Evolutionary conservation across 768 basidiomycete genomes (phyloP), one percentile per base, ranked within the genome.

Genomic region (Naematelia aurantialba): DNA sequence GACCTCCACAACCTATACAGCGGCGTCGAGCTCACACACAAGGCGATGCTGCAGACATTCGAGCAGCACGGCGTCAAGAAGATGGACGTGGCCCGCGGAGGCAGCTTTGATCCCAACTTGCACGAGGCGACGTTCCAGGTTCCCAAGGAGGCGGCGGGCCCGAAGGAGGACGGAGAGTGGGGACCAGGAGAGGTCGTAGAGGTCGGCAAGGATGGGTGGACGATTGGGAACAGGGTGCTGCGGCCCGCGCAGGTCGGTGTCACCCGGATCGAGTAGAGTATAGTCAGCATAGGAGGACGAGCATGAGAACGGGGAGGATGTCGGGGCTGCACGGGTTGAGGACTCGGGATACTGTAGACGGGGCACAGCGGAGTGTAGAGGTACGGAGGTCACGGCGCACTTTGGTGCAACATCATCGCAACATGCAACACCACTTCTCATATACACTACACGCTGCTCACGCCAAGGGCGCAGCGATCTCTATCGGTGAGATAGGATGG

Each of bases 181-280:
- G 67, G 59, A 5, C 85, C 91, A 0, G 94, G 94, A 13, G 87
- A 88, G 1, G 87, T 98, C 30, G 82, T 96, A 47, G 89, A 94
- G 74, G 89, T 88, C 74, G 88, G 89, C 76, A 92, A 94, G 81
- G 81, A 81, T 56, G 93, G 92, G 2, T 98, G 90, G 80, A 90
- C 82, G 79, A 91, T 99, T 80, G 96, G 94, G 80, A 89, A 91
- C 66, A 84, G 96, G 61, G 84, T 93, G 57, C 78, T 99, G 75
- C 84, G 96, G 57, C 91, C 96, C 2, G 92, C 96, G 21, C 91
- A 97, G 80, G 96, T 98, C 58, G 96, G 94, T 57, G 93, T 97
- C 25, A 92, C 86, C 17, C 88, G 91, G 78, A 63, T 66, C 5
- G 72, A 74, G 57, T 73, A 72, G 56, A 45, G 5, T 31, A 29